phyloP scores from a whole-genome alignment of 1,139 yeast genomes.

The Saccharomyces hybrid region DNA sequence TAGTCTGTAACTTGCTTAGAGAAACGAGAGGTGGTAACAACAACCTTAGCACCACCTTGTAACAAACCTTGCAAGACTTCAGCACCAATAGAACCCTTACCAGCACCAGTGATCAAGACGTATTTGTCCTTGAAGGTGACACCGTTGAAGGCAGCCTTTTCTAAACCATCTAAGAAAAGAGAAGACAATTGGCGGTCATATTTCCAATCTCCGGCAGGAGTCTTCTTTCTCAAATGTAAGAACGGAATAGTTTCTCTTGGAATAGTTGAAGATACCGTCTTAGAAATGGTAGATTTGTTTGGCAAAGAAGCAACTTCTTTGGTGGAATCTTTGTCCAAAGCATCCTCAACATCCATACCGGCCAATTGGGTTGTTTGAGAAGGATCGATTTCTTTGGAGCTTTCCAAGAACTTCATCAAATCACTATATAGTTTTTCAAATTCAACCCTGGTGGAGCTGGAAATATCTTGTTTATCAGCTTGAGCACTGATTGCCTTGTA shows the following conservation, averaged over 20 bases:
- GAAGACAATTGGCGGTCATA: constrained; percentile 77
- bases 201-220: constrained; percentile 67
- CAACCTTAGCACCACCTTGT: constrained; percentile 96
- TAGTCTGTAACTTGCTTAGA: constrained; percentile 91
- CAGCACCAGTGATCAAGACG: constrained; percentile 95
- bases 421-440: constrained; percentile 76
- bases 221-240: constrained; percentile 80
- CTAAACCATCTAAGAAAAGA: constrained; percentile 79
- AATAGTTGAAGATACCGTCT: constrained; percentile 65
- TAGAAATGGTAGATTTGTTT: constrained; percentile 57
- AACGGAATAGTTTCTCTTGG: constrained; percentile 89
- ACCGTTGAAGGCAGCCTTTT: constrained; percentile 89
- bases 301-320: constrained; percentile 83
- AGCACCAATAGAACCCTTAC: constrained; percentile 98
- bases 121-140: constrained; percentile 81
- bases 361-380: constrained; percentile 36
- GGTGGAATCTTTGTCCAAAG: constrained; percentile 51
- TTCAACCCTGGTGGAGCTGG: constrained; percentile 60
- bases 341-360: constrained; percentile 36
- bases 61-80: constrained; percentile 90
- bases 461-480: constrained; percentile 37
- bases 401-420: constrained; percentile 63
- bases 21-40: constrained; percentile 93
- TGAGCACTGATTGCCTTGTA: constrained; percentile 76
- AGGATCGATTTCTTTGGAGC: constrained; percentile 54